A percentile compares a stretch with the other conserved stretches of the same genome.
These are phyloP conservation scores for Castanea crenata DNA, from an alignment of 306 rosid species.

Conservation along the genomic window DNA sequence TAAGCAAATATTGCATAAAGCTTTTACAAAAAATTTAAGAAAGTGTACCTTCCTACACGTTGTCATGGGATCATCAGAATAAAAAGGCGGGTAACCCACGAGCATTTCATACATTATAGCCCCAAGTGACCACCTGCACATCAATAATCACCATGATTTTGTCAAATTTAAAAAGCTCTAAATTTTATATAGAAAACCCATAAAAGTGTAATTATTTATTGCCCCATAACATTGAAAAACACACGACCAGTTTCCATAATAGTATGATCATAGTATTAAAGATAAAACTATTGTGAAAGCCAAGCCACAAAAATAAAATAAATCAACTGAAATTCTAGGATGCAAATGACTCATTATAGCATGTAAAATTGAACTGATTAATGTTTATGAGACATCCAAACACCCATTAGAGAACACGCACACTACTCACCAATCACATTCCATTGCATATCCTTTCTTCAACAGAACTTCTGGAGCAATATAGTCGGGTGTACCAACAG, in stretches of 20 bases:
- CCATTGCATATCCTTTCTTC: slow-evolving; percentile 98
- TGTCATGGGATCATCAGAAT: slow-evolving; percentile 98
- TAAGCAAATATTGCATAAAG: not conserved
- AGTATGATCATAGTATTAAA: not conserved
- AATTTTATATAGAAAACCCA: not conserved
- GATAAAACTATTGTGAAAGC: not conserved
- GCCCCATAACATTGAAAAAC: not conserved
- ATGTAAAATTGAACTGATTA: not conserved
- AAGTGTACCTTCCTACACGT: slow-evolving; percentile 89
- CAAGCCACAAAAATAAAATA: not conserved
- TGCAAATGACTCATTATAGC: not conserved
- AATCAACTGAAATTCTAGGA: not conserved
- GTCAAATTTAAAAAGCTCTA: slow-evolving; percentile 10
- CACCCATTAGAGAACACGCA: not conserved
- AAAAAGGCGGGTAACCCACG: slow-evolving; percentile 96
- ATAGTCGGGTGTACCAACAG: slow-evolving; percentile 99
- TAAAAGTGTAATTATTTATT: not conserved
- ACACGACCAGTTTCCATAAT: not conserved
- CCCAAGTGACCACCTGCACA: slow-evolving; percentile 98
- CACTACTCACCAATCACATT: slow-evolving; percentile 93
- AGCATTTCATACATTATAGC: slow-evolving; percentile 99
- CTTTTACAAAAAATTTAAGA: slow-evolving; percentile 8
- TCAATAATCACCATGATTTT: slow-evolving; percentile 17
- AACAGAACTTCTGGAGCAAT: slow-evolving; percentile 99
- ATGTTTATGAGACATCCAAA: not conserved